Conservation (phyloP, 1,284 basidiomycete species). For the Pseudozyma pruni region DNA sequence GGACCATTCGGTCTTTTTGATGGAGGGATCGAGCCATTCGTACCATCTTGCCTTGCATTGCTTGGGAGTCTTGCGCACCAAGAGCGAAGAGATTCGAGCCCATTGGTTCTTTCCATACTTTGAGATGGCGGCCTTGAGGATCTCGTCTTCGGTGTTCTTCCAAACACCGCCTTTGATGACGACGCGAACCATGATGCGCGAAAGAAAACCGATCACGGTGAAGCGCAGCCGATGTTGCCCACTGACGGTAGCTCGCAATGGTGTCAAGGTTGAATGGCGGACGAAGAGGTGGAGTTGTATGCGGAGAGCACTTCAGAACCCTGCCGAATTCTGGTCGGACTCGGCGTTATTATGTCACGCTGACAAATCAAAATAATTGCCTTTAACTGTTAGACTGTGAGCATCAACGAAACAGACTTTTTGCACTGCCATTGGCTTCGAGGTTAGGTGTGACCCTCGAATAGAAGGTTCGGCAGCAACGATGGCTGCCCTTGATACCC, state of each 20-base stretch:
- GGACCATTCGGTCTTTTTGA: slow-evolving; percentile 93
- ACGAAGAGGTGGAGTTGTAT: no score
- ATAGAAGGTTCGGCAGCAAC: no score
- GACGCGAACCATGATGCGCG: slow-evolving; percentile 60
- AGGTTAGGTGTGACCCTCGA: no score
- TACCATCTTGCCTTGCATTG: slow-evolving; percentile 99
- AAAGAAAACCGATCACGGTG: background rate
- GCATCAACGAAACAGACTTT: no score
- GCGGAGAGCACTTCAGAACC: no score
- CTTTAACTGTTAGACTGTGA: no score
- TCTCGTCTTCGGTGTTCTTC: slow-evolving; percentile 68
- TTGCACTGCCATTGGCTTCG: background rate
- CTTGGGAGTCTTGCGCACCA: slow-evolving; percentile 98
- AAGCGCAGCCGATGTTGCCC: background rate
- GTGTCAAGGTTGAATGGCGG: no score
- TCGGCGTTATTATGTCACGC: slow-evolving; percentile 6
- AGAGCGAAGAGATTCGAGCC: slow-evolving; percentile 96
- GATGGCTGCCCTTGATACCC: no score
- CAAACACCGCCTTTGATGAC: slow-evolving; percentile 68
- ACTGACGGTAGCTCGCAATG: no score
- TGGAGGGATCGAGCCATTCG: slow-evolving; percentile 99
- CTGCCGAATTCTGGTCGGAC: background rate
- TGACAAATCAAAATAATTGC: background rate
- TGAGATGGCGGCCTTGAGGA: slow-evolving; percentile 67
- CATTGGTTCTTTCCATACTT: slow-evolving; percentile 71